Evolutionary conservation across 805 yeast species (phyloP), one percentile per base, ranked within the genome.

Genomic region (Teunomyces stri): DNA sequence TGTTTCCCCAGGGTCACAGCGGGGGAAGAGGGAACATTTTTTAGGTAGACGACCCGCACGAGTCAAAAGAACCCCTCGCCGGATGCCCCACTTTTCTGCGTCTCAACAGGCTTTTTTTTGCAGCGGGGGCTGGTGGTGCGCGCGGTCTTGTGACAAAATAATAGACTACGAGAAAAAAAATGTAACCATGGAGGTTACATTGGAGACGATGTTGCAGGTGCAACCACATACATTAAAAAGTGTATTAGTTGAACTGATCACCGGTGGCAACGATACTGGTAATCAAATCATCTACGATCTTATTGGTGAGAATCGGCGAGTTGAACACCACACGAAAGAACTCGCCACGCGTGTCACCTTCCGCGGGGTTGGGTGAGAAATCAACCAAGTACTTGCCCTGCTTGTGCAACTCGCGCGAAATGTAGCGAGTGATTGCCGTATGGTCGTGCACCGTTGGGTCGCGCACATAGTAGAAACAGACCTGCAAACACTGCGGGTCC

Each of bases 311-410:
- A 13, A 69, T 69, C 1, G 96, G 94, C 44, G 90, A 81, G 63
- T 85, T 85, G 65, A 89, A 82, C 5, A 89, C 96, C 11, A 86
- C 92, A 47, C 96, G 72, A 72, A 88, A 88, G 60, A 89, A 89
- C 64, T 87, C 94, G 5, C 95, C 96, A 16, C 74, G 67, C 27
- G 69, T 68, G 40, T 76, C 76, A 1, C 64, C 67, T 5, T 65
- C 57, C 37, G 62, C 70, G 0, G 81, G 80, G 44, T 81, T 79
- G 2, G 95, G 95, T 13, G 95, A 84, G 61, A 80, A 89, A 61
- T 88, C 96, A 31, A 89, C 77, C 55, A 89, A 68, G 60, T 84
- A 88, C 57, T 79, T 75, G n/a, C 89, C 89, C 33, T 72, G 62
- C 21, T 70, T 62, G 54, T 85, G 89, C 46, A 88, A 70, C 51